phyloP scores from a whole-genome alignment of 306 rosid genomes.

The Rosa rugosa region DNA sequence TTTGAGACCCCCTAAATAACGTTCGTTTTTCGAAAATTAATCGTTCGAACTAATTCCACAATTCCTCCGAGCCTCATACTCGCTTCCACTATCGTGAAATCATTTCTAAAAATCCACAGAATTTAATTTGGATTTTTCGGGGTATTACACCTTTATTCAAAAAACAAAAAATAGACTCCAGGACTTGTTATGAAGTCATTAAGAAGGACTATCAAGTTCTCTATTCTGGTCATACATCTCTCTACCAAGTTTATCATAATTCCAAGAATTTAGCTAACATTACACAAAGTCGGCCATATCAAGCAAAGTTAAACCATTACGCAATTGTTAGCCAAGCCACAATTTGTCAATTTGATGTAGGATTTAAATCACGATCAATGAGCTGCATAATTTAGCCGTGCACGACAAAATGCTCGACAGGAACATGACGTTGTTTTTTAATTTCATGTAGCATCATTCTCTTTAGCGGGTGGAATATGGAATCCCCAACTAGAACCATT shows the following conservation, averaged over 20 bases:
- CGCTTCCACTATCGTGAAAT: no score
- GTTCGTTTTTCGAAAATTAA: no score
- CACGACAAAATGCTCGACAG: constrained; percentile 15
- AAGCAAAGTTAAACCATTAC: neutral
- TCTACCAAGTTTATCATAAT: neutral
- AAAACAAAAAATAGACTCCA: no score
- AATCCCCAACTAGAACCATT: constrained; percentile 1
- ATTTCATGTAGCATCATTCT: neutral
- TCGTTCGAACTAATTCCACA: no score
- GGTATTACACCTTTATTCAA: no score
- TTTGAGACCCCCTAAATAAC: no score
- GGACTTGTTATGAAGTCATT: neutral
- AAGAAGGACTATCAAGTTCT: neutral
- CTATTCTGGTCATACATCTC: neutral
- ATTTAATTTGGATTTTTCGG: no score
- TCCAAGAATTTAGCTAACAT: neutral
- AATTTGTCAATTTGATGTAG: neutral
- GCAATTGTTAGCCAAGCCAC: neutral
- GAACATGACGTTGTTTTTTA: neutral
- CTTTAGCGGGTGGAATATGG: neutral
- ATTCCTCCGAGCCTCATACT: no score
- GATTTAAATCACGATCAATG: neutral
- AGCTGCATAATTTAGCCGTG: constrained; percentile 9
- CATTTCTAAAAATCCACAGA: no score
- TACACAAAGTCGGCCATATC: neutral